Evolutionary conservation across 2,329 filamentous ascomycete species (phyloP).

Genomic region (Alternaria brassicae): DNA sequence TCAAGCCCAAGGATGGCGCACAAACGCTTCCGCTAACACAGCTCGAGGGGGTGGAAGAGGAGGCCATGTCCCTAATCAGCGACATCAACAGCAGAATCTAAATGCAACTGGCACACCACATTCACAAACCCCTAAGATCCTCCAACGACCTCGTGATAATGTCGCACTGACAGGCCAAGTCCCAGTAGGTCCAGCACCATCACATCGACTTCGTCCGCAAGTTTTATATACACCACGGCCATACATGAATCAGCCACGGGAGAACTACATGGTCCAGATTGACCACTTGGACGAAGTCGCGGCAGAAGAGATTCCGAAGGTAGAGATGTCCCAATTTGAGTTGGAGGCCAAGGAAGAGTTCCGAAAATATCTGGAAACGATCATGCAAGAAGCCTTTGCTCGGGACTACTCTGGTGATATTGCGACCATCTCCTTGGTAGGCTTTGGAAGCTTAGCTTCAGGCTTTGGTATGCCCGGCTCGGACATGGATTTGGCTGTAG

Average conservation of each 20-base stretch:
- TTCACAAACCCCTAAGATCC: constrained; percentile 23
- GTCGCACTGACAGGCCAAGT: constrained; percentile 11
- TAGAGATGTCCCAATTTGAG: constrained; percentile 70
- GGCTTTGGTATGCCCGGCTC: constrained; percentile 88
- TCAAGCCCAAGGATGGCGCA: constrained; percentile 17
- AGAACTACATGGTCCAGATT: constrained; percentile 46
- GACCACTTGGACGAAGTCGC: constrained; percentile 55
- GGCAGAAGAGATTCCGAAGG: constrained; percentile 59
- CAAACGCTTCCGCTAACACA: constrained; percentile 3
- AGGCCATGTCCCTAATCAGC: constrained; percentile 13
- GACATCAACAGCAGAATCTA: constrained; percentile 13
- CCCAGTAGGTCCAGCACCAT: not conserved
- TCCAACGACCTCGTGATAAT: constrained; percentile 31
- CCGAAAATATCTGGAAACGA: constrained; percentile 67
- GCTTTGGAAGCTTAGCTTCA: constrained; percentile 82
- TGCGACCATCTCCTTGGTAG: constrained; percentile 70
- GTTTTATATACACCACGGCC: constrained; percentile 22
- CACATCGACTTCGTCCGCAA: constrained; percentile 24
- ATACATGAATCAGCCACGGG: constrained; percentile 25
- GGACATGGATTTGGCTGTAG: constrained; percentile 85
- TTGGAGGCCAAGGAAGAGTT: constrained; percentile 75
- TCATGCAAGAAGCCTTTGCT: constrained; percentile 67
- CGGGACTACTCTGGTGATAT: constrained; percentile 58
- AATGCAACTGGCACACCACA: not conserved
- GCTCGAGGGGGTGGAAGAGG: constrained; percentile 21